A percentile compares a stretch with the other conserved stretches of the same genome.
These are phyloP conservation scores for Endocalyx cinctus DNA, from an alignment of 2,329 filamentous ascomycete genomes.

Conservation along the genomic window DNA sequence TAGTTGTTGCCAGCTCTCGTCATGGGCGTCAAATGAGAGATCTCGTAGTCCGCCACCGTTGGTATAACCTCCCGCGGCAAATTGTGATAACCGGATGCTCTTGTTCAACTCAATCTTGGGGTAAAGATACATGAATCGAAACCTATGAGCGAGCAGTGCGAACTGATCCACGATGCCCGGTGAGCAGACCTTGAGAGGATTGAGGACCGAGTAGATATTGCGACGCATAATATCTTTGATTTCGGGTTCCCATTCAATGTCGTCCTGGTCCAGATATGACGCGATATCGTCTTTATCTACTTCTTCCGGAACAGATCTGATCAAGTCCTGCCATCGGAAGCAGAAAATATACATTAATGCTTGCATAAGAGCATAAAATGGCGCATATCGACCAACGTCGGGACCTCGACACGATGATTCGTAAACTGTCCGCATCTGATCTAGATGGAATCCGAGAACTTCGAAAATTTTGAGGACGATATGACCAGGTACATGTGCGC, in stretches of 20 bases:
- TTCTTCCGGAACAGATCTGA: constrained; percentile 54
- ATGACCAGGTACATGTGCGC: constrained; percentile 70
- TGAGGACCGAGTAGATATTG: constrained; percentile 83
- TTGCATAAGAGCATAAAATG: constrained; percentile 86
- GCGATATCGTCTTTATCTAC: constrained; percentile 59
- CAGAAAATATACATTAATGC: constrained; percentile 93
- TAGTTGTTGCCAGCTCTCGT: constrained; percentile 77
- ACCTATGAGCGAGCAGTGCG: constrained; percentile 77
- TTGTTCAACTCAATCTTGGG: constrained; percentile 89
- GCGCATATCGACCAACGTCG: constrained; percentile 75
- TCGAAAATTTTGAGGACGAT: constrained; percentile 80
- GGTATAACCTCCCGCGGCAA: constrained; percentile 53
- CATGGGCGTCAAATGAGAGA: constrained; percentile 48
- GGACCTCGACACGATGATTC: constrained; percentile 75
- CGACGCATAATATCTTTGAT: constrained; percentile 70
- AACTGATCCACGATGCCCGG: constrained; percentile 89
- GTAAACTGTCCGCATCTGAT: constrained; percentile 67
- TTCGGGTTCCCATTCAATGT: constrained; percentile 72
- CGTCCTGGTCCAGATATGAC: constrained; percentile 64
- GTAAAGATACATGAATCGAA: constrained; percentile 86
- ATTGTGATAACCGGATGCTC: constrained; percentile 73
- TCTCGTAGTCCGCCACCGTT: constrained; percentile 52
- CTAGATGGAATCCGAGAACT: constrained; percentile 72
- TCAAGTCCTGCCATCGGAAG: constrained; percentile 93
- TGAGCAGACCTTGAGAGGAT: constrained; percentile 92